These are phyloP conservation scores for Imleria badia DNA, from an alignment of 768 basidiomycete genomes.

Conservation along the genomic window DNA sequence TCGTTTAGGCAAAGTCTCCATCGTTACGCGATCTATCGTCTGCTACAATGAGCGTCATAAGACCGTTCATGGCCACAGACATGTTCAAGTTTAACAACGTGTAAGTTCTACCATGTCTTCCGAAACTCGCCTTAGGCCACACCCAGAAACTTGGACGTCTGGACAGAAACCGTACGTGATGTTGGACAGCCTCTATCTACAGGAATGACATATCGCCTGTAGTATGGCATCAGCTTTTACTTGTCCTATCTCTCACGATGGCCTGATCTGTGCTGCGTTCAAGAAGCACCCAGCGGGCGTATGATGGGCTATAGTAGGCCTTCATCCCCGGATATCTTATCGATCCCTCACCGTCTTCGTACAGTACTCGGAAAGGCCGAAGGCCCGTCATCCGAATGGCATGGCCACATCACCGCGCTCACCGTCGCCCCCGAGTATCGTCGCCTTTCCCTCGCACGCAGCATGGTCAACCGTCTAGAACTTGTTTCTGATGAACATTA, in stretches of 20 bases:
- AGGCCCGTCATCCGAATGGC: constrained; percentile 72
- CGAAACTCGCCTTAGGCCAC: constrained; percentile 7
- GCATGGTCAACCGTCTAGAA: constrained; percentile 87
- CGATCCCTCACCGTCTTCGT: constrained; percentile 2
- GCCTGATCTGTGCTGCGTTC: constrained; percentile 87
- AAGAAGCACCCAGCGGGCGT: constrained; percentile 76
- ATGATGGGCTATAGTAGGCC: constrained; percentile 91
- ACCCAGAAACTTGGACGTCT: constrained; percentile 85
- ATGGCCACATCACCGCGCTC: constrained; percentile 93
- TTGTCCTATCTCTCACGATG: constrained; percentile 85
- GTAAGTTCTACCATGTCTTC: constrained; percentile 40
- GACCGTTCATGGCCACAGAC: constrained; percentile 86
- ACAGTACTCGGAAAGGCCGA: constrained; percentile 94
- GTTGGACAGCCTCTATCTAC: not conserved
- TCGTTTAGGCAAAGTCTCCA: too few relatives aligned
- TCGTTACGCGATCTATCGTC: too few relatives aligned
- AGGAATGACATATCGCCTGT: not conserved
- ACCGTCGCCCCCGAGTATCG: constrained; percentile 95
- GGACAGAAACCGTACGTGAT: constrained; percentile 89
- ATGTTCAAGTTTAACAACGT: constrained; percentile 93
- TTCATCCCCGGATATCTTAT: constrained; percentile 3
- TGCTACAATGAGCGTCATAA: constrained; percentile 58
- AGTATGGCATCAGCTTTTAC: constrained; percentile 92
- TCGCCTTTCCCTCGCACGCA: constrained; percentile 79
- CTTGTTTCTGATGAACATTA: constrained; percentile 78